Percentiles rank a stretch among this genome's conserved stretches.
Conservation (phyloP, 1,284 basidiomycete species). For the Phellinidium pouzarii region DNA sequence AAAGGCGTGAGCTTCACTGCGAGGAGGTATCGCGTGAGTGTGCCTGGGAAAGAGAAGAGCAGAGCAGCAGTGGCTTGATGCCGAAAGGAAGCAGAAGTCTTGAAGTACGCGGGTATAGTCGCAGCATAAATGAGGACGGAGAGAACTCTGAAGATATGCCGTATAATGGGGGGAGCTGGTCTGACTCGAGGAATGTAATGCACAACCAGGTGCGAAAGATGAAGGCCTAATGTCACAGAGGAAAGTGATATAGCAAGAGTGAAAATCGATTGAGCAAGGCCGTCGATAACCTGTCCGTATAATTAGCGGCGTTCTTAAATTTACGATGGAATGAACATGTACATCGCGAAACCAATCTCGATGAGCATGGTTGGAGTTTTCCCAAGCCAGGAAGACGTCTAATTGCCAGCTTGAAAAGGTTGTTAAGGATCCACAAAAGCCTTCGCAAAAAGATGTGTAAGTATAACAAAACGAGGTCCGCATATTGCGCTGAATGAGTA, state of each 20-base stretch:
- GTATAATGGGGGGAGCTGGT: constrained; percentile 35
- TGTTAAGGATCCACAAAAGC: constrained; percentile 93
- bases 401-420: constrained; percentile 96
- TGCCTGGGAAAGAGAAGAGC: constrained; percentile 85
- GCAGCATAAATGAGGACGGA: constrained; percentile 56
- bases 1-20: constrained; percentile 67
- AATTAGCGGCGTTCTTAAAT: not conserved
- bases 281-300: constrained; percentile 68
- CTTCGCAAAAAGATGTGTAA: constrained; percentile 33
- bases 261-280: constrained; percentile 74
- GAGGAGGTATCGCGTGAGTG: constrained; percentile 79
- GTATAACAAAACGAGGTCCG: not conserved
- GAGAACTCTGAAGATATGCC: constrained; percentile 40
- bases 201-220: constrained; percentile 40
- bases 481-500: constrained; percentile 25
- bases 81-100: constrained; percentile 63
- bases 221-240: constrained; percentile 54
- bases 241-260: constrained; percentile 69
- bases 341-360: constrained; percentile 77
- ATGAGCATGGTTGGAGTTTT: constrained; percentile 54
- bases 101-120: constrained; percentile 73
- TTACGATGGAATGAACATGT: constrained; percentile 27
- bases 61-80: constrained; percentile 83
- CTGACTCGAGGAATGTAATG: constrained; percentile 35
- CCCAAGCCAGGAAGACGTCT: constrained; percentile 83